Evolutionary conservation across 1,284 basidiomycete species (phyloP).

Genomic region (Tranzscheliella williamsii): DNA sequence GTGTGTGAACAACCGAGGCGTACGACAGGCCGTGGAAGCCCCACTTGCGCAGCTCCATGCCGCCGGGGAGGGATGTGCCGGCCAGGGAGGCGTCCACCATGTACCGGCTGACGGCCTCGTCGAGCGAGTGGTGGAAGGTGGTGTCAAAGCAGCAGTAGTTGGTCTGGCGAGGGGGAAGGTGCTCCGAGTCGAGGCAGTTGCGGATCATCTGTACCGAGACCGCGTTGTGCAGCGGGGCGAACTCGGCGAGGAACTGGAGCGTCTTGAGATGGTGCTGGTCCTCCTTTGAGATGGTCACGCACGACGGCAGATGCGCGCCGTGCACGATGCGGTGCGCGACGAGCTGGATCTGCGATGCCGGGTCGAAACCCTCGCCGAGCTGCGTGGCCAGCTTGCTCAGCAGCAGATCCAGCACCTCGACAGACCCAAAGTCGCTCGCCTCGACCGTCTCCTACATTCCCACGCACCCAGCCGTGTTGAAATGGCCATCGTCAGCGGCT

Average conservation of each 20-base stretch:
- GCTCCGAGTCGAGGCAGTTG: constrained; percentile 1
- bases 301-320: constrained; percentile 11
- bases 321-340: constrained; percentile 27
- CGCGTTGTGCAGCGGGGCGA: constrained; percentile 29
- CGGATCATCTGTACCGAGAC: constrained; percentile 13
- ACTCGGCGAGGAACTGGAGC: constrained; percentile 8
- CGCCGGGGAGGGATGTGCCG: constrained; percentile 6
- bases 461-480: no score
- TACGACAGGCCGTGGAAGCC: constrained; percentile 31
- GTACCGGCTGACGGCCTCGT: constrained; percentile 4
- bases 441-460: no score
- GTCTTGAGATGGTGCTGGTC: constrained; percentile 5
- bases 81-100: constrained; percentile 6
- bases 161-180: neutral
- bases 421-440: no score
- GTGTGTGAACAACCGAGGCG: constrained; percentile 5
- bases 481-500: no score
- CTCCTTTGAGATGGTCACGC: constrained; percentile 2
- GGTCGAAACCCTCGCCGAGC: no score
- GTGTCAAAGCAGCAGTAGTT: constrained; percentile 25
- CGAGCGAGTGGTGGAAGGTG: constrained; percentile 12
- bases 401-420: no score
- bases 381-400: no score
- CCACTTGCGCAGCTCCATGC: constrained; percentile 17
- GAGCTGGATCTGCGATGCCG: constrained; percentile 3